Evolutionary conservation across 257 asterid genomes (phyloP).

Genomic region (Capsicum rhomboideum): DNA sequence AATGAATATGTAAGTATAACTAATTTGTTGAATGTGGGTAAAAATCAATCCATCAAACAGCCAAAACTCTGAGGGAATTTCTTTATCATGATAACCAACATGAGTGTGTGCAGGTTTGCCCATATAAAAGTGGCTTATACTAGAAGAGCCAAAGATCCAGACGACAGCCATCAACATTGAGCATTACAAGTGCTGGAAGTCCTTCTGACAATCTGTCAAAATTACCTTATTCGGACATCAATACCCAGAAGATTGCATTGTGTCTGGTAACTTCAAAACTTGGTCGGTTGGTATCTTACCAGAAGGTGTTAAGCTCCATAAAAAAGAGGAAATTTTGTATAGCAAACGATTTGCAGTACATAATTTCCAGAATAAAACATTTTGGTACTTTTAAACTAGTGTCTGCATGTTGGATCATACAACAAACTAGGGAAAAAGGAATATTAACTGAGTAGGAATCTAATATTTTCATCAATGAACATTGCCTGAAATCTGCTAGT

Average conservation of each 20-base stretch:
- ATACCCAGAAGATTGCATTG: constrained; percentile 55
- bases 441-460: background rate
- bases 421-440: background rate
- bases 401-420: background rate
- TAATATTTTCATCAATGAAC: background rate
- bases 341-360: background rate
- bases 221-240: constrained; percentile 47
- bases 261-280: constrained; percentile 86
- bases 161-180: constrained; percentile 54
- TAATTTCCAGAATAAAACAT: background rate
- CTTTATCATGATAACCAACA: constrained; percentile 53
- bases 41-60: constrained; percentile 25
- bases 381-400: background rate
- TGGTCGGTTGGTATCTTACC: constrained; percentile 62
- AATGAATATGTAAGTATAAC: constrained; percentile 10
- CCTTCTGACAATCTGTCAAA: constrained; percentile 48
- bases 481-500: background rate
- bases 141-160: constrained; percentile 74
- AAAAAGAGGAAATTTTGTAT: background rate
- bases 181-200: constrained; percentile 60
- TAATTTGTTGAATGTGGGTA: background rate
- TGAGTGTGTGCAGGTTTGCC: constrained; percentile 89
- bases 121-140: constrained; percentile 52
- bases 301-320: constrained; percentile 28
- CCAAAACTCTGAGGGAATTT: constrained; percentile 34